Conservation (phyloP, 23 red algal genomes). For the Cyanidiococcus yangmingshanensis region DNA sequence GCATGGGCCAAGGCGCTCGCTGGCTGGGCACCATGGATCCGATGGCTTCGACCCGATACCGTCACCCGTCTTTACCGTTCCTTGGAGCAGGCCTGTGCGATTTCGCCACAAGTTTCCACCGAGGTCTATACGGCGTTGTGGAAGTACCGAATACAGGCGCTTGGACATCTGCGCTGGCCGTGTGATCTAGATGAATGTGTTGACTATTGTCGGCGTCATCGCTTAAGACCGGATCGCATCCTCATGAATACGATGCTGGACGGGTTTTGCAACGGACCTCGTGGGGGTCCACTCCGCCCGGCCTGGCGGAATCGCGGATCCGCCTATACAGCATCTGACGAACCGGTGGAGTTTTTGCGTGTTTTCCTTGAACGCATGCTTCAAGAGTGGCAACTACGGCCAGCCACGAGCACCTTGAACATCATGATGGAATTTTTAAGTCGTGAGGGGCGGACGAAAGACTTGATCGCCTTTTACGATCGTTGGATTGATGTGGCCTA, state of each 20-base stretch:
- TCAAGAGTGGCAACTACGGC: not conserved
- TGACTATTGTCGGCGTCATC: not conserved
- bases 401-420: not conserved
- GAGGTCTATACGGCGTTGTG: not conserved
- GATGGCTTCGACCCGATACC: not conserved
- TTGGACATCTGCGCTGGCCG: constrained; percentile 4
- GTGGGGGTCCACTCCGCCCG: not conserved
- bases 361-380: not conserved
- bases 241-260: constrained; percentile 6
- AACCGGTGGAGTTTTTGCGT: not conserved
- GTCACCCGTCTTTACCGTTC: not conserved
- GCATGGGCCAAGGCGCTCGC: not conserved
- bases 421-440: not conserved
- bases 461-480: not conserved
- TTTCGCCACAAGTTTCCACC: not conserved
- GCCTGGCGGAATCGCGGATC: not conserved
- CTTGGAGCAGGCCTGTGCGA: not conserved
- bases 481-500: not conserved
- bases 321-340: not conserved
- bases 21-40: not conserved
- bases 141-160: not conserved
- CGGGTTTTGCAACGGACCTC: not conserved
- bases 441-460: not conserved
- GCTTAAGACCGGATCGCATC: not conserved
- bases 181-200: not conserved